Conservation (phyloP, 179 eudicot species). For the Silene noctiflora region DNA sequence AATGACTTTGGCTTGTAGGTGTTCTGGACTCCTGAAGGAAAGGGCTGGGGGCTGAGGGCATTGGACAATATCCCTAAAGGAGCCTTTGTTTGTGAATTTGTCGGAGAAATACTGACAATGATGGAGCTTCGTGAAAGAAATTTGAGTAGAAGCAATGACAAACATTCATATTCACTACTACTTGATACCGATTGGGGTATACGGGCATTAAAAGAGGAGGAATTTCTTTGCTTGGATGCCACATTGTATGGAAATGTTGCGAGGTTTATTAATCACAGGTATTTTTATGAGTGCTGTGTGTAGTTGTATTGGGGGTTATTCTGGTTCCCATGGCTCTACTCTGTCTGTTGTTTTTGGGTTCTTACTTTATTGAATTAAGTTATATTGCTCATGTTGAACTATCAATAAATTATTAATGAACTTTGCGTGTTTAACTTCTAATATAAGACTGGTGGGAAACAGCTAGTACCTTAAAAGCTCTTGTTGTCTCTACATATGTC, state of each 20-base stretch:
- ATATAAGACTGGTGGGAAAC: no score
- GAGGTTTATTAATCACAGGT: constrained; percentile 61
- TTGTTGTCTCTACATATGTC: no score
- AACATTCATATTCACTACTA: constrained; percentile 35
- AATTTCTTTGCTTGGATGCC: constrained; percentile 44
- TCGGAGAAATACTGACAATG: constrained; percentile 43
- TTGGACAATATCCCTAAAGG: constrained; percentile 44
- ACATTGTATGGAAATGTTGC: constrained; percentile 42
- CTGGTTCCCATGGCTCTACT: neutral
- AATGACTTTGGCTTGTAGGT: constrained; percentile 26
- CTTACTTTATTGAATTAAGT: no score
- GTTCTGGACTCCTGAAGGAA: constrained; percentile 47
- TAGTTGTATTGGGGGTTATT: neutral
- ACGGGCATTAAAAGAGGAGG: constrained; percentile 28
- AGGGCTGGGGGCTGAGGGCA: constrained; percentile 54
- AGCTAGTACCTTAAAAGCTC: no score
- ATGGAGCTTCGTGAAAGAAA: constrained; percentile 38
- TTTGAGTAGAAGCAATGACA: constrained; percentile 27
- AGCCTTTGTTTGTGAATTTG: constrained; percentile 47
- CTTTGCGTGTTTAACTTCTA: no score
- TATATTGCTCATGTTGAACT: no score
- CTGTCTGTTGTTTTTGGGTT: no score
- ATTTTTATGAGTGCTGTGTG: constrained; percentile 9
- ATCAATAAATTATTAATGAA: no score
- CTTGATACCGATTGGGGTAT: constrained; percentile 48